Conservation (phyloP, 2,329 filamentous ascomycete species). For the Penicillium corylophilum region DNA sequence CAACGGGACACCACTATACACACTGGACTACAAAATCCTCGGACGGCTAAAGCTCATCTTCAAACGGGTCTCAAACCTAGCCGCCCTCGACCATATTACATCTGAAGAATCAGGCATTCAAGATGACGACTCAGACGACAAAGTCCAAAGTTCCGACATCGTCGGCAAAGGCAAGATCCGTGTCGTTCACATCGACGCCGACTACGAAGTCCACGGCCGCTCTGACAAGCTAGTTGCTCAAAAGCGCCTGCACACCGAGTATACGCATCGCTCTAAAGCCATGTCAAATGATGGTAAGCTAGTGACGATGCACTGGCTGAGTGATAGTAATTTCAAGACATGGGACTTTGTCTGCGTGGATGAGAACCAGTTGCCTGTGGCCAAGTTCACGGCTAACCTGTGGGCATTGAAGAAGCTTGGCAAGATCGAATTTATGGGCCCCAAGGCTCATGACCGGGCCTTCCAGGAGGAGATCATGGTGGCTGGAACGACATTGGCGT, state of each 20-base stretch:
- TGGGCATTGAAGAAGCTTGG: conserved; percentile 29
- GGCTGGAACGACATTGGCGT: conserved; percentile 28
- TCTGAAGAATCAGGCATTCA: background rate
- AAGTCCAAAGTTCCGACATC: background rate
- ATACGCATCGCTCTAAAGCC: conserved; percentile 29
- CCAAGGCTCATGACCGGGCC: conserved; percentile 11
- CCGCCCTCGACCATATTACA: background rate
- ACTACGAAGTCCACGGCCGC: conserved; percentile 26
- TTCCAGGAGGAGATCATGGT: conserved; percentile 32
- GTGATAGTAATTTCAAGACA: conserved; percentile 23
- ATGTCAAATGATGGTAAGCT: conserved; percentile 21
- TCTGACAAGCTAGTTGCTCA: conserved; percentile 25
- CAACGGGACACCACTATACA: background rate
- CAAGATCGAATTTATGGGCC: conserved; percentile 28
- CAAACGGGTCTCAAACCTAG: background rate
- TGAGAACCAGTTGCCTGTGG: conserved; percentile 28
- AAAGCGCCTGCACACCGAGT: conserved; percentile 27
- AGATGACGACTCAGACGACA: background rate
- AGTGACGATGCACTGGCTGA: conserved; percentile 30
- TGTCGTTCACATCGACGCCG: conserved; percentile 26
- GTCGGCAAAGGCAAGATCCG: conserved; percentile 26
- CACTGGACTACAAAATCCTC: background rate
- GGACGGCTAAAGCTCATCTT: background rate
- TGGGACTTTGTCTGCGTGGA: conserved; percentile 35
- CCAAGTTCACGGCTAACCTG: conserved; percentile 25